Percentiles rank a stretch among this genome's conserved stretches.
Conservation (phyloP, 176 grass and related monocot genomes). For the Aegilops bicornis region DNA sequence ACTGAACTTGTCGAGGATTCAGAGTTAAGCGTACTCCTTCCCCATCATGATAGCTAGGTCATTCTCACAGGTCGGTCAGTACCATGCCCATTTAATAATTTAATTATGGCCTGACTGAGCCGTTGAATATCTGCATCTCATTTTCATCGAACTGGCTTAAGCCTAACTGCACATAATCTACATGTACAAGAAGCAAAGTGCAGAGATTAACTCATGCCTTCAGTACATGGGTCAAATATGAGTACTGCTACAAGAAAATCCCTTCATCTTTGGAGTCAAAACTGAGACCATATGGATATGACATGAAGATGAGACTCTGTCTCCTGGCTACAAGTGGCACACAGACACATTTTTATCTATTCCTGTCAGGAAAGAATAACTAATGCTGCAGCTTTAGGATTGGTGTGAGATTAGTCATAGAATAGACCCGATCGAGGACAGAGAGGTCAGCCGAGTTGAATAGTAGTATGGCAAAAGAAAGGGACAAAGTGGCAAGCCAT, state of each 20-base stretch:
- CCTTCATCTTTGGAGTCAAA: background rate
- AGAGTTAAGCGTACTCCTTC: background rate
- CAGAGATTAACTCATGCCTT: background rate
- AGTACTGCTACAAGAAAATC: background rate
- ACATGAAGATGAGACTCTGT: background rate
- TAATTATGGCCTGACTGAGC: background rate
- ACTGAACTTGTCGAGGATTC: background rate
- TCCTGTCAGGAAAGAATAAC: background rate
- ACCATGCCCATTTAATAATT: too few relatives aligned
- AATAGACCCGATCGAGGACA: background rate
- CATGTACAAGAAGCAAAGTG: background rate
- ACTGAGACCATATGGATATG: background rate
- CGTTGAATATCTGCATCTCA: background rate
- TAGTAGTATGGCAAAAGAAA: background rate
- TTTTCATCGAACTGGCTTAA: background rate
- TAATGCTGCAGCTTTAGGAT: background rate
- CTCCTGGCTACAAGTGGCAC: background rate
- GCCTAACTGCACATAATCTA: background rate
- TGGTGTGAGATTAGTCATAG: constrained; percentile 11
- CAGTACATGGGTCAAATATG: background rate
- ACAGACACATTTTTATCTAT: background rate
- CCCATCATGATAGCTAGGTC: too few relatives aligned
- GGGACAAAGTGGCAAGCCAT: constrained; percentile 14
- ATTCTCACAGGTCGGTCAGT: too few relatives aligned
- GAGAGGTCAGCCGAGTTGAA: constrained; percentile 16